Evolutionary conservation across 371 early-diverging fungal genomes (phyloP).

Genomic region (Syncephalastrum contaminatum): DNA sequence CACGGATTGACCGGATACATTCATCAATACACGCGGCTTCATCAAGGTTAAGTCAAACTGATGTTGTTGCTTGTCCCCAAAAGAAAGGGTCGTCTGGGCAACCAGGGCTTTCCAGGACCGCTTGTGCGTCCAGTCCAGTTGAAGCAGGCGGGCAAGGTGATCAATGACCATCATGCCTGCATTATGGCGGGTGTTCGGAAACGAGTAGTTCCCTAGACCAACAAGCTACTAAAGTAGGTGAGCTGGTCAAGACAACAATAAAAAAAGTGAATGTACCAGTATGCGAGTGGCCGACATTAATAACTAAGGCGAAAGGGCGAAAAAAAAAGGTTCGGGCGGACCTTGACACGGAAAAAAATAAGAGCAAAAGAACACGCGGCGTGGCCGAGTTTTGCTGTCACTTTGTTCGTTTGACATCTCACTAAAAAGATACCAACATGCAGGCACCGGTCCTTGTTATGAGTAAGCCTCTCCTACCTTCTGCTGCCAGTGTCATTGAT

Average conservation of each 20-base stretch:
- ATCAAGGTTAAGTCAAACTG: slow-evolving; percentile 52
- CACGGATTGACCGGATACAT: slow-evolving; percentile 68
- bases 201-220: slow-evolving; percentile 70
- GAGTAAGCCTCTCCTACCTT: slow-evolving; percentile 47
- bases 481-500: no score
- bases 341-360: no score
- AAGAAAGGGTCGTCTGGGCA: slow-evolving; percentile 33
- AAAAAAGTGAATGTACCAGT: neutral
- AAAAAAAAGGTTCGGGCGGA: neutral
- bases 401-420: slow-evolving; percentile 2
- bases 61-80: slow-evolving; percentile 14
- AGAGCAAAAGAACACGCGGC: no score
- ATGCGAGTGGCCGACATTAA: no score
- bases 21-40: slow-evolving; percentile 71
- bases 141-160: slow-evolving; percentile 43
- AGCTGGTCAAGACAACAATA: neutral
- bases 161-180: slow-evolving; percentile 76
- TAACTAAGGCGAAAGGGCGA: neutral
- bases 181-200: slow-evolving; percentile 71
- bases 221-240: slow-evolving; percentile 46
- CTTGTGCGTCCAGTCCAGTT: slow-evolving; percentile 50
- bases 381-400: slow-evolving; percentile 3
- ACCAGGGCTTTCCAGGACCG: slow-evolving; percentile 42
- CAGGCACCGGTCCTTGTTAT: slow-evolving; percentile 72
- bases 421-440: slow-evolving; percentile 34